A percentile compares a stretch with the other conserved stretches of the same genome.
Conservation (phyloP, 768 basidiomycete species). For the Agaricus subrufescens region DNA sequence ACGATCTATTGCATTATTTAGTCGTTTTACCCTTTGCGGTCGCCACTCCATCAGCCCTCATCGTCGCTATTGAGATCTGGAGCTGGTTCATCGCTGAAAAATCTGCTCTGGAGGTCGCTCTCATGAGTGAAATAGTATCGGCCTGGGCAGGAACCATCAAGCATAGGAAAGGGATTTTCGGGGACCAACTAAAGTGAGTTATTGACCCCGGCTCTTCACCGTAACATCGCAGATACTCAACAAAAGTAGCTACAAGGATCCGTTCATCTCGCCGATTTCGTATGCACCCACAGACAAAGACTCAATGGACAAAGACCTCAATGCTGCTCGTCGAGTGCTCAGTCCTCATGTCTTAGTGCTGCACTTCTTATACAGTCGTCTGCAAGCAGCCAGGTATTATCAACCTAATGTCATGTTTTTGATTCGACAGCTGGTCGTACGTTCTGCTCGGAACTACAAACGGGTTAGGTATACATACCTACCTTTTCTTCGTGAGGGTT, state of each 20-base stretch:
- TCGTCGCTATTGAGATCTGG: slow-evolving; percentile 92
- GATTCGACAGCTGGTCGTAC: slow-evolving; percentile 77
- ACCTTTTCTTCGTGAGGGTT: not conserved
- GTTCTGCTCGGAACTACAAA: slow-evolving; percentile 67
- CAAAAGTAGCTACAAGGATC: slow-evolving; percentile 71
- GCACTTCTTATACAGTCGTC: slow-evolving; percentile 84
- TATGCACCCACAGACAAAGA: slow-evolving; percentile 91
- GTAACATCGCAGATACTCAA: not conserved
- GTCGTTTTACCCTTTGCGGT: slow-evolving; percentile 87
- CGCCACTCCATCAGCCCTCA: slow-evolving; percentile 80
- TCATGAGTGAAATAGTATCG: slow-evolving; percentile 82
- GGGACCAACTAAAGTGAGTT: slow-evolving; percentile 70
- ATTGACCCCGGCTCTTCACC: too few species aligned
- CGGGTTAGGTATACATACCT: slow-evolving; percentile 62
- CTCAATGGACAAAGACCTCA: slow-evolving; percentile 66
- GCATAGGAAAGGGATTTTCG: slow-evolving; percentile 80
- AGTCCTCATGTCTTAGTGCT: slow-evolving; percentile 81
- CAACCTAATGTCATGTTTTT: slow-evolving; percentile 80
- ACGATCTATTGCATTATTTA: slow-evolving; percentile 80
- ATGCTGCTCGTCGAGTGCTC: slow-evolving; percentile 69
- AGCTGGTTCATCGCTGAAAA: slow-evolving; percentile 92
- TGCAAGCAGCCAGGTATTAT: slow-evolving; percentile 91
- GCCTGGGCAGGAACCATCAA: slow-evolving; percentile 86
- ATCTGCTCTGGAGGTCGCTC: slow-evolving; percentile 71
- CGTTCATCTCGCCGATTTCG: slow-evolving; percentile 79